Base-by-base conservation (phyloP, 1,139 yeast genomes). In the Diutina sp. region DNA sequence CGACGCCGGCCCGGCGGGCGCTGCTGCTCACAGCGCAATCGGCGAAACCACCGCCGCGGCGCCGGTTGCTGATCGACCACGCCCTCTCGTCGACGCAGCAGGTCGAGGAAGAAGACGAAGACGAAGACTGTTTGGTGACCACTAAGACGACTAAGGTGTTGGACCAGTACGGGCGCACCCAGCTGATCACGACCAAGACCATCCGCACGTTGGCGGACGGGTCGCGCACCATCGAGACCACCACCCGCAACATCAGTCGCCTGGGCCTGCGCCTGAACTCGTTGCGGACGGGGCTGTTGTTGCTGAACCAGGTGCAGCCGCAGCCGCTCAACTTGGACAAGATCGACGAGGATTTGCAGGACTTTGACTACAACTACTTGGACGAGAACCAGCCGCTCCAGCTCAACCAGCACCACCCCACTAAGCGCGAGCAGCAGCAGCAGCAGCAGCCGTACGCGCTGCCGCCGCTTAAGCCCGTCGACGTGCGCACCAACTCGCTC, bases 311-410 rank as follows among this genome's bases (percentile, higher is more conserved):
- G 12, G 60, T 58, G 16, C 60, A 58, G 51, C 64, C 64, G 29
- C 53, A 50, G 44, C 41, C 41, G 41, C 18, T 50, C 58, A 75
- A 71, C 58, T 66, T 76, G 56, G 64, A 66, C 45, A 75, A 74
- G 62, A 76, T 76, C 48, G 80, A 76, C 29, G 80, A 76, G 60
- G 78, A 74, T 56, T 67, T 76, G 55, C 74, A 69, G 50, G 78
- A 72, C 58, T 76, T 76, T 59, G 80, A 76, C 51, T 76, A 74
- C 58, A 72, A 72, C 58, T 76, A 75, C 56, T 55, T 61, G 38
- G 63, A 61, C 45, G 46, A 38, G 30, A 12, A 38, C 25, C 38
- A 9, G n/a, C 45, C 45, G 9, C 41, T 51, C 29, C 18, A 38
- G 30, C 46, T 51, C 46, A 51, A 51, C 32, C 30, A 51, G 9